These are phyloP conservation scores for Pycnococcus provasolii DNA, from an alignment of 139 green algal genomes.

Conservation along the genomic window DNA sequence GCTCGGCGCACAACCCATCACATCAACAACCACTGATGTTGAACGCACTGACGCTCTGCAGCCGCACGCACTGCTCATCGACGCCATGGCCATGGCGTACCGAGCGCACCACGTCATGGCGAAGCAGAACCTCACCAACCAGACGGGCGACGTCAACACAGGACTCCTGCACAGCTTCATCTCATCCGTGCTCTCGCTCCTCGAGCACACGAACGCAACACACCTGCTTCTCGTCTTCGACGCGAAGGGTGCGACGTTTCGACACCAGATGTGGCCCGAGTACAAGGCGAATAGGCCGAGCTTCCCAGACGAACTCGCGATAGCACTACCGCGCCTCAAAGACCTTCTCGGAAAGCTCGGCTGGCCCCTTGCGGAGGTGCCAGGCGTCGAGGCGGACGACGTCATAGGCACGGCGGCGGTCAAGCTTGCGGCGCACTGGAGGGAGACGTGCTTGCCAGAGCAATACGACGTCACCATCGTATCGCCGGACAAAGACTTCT, in stretches of 20 bases:
- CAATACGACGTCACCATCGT: not conserved
- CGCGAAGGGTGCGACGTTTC: conserved; percentile 17
- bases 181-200: not conserved
- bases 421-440: not conserved
- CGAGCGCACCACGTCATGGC: not conserved
- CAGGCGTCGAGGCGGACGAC: conserved; percentile 17
- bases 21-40: too few relatives aligned
- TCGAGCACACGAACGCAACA: conserved; percentile 2
- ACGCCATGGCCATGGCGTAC: conserved; percentile 7
- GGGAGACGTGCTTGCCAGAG: too few relatives aligned
- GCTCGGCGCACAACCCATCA: too few relatives aligned
- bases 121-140: not conserved
- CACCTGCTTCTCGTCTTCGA: conserved; percentile 14
- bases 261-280: conserved; percentile 18
- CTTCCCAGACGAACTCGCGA: conserved; percentile 1
- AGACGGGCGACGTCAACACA: not conserved
- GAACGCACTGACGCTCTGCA: too few relatives aligned
- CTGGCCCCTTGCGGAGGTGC: not conserved
- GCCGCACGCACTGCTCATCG: conserved; percentile 7
- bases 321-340: not conserved
- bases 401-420: conserved; percentile 11
- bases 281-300: conserved; percentile 19
- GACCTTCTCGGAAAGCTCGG: conserved; percentile 3
- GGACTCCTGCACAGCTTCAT: not conserved
- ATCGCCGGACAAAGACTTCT: conserved; percentile 20